phyloP scores from a whole-genome alignment of 2,329 filamentous ascomycete species.

The Ustulina deusta region DNA sequence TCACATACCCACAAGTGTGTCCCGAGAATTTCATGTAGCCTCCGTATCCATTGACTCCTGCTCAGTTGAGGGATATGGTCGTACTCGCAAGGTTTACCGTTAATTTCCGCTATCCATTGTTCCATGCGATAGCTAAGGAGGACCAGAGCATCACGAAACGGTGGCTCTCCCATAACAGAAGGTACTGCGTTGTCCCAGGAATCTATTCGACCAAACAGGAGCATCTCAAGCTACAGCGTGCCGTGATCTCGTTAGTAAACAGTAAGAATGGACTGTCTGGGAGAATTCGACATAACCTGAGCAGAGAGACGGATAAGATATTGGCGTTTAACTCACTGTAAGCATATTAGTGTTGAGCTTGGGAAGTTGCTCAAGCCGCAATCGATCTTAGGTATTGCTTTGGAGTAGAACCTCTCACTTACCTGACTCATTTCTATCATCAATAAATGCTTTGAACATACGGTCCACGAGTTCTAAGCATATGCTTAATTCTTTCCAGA shows the following conservation, averaged over 20 bases:
- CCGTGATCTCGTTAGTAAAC: not conserved
- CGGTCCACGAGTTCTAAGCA: conserved; percentile 24
- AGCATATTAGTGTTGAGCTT: conserved; percentile 4
- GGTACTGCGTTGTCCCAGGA: conserved; percentile 12
- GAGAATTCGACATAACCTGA: not conserved
- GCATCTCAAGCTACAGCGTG: conserved; percentile 21
- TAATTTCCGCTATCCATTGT: not conserved
- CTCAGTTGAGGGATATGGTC: not conserved
- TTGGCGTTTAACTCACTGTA: conserved; percentile 10
- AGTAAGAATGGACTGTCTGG: not conserved
- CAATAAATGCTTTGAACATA: conserved; percentile 24
- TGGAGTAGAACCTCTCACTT: not conserved
- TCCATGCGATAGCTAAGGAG: conserved; percentile 3
- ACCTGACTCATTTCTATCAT: conserved; percentile 21
- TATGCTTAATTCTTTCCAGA: conserved; percentile 20
- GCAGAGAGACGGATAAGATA: not conserved
- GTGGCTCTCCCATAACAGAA: not conserved
- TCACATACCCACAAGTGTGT: conserved; percentile 10
- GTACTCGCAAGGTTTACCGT: not conserved
- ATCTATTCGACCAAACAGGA: conserved; percentile 26
- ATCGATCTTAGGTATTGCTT: not conserved
- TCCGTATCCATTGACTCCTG: conserved; percentile 14
- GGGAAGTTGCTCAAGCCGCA: not conserved
- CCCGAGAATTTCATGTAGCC: not conserved
- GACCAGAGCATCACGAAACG: not conserved